Evolutionary conservation across 2,329 filamentous ascomycete genomes (phyloP), one percentile per base, ranked within the genome.

Genomic region (Volutella citrinella): DNA sequence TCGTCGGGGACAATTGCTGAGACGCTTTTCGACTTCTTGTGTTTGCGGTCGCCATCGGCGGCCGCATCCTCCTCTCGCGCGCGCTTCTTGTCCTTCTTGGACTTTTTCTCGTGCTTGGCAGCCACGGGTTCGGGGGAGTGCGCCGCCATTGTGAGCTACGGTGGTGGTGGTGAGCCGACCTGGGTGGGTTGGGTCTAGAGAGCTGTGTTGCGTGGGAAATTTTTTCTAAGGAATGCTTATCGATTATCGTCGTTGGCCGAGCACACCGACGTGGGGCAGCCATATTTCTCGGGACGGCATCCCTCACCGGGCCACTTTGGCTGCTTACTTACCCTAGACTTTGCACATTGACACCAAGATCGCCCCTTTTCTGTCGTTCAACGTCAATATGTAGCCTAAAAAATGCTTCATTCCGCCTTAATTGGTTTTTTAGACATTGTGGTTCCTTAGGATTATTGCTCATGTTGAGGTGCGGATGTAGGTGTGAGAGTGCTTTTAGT

Each of bases 21-120:
- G 53, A 64, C 64, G 63, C 60, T 69, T 55, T 70, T 73, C 6
- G 69, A 68, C 40, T 69, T 70, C 47, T 75, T 74, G 48, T 69
- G 61, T 54, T 68, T 70, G 49, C 66, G 65, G 40, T 72, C 68
- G 21, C 55, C 52, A 28, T 63, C 59, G 24, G 57, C 59, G 7
- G 45, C 37, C 14, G 46, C 49, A 23, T 71, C 66, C 17, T 70
- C 67, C 30, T 71, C 68, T 26, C 68, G 56, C 7, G 59, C 52
- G 26, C 68, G 64, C 57, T 72, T 72, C 56, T 69, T 70, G 27
- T 68, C 56, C 38, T 63, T 65, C 32, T 61, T 66, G 31, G 51
- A 49, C 42, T 65, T 65, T 51, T 66, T 67, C 7, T 67, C 64
- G 16, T 56, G 39, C 42, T 58, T 65, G 16, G 49, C 33, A 18